These are phyloP conservation scores for Ampelocalamus luodianensis DNA, from an alignment of 176 grass and related monocot species.

Conservation along the genomic window DNA sequence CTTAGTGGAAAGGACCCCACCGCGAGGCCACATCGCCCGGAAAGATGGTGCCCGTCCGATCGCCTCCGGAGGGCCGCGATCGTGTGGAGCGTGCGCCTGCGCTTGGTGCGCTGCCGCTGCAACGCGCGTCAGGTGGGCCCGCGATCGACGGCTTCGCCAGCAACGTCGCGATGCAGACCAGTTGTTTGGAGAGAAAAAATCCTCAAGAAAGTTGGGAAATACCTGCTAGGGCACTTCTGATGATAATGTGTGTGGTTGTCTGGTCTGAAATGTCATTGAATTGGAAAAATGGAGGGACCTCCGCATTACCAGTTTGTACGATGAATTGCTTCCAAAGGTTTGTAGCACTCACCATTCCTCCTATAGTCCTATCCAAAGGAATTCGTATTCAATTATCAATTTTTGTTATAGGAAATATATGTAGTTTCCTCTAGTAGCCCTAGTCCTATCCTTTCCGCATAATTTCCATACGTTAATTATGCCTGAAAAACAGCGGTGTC, in stretches of 20 bases:
- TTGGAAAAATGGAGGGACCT: constrained; percentile 80
- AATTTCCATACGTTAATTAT: constrained; percentile 2
- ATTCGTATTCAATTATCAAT: not conserved
- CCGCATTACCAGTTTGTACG: constrained; percentile 46
- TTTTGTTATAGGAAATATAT: not conserved
- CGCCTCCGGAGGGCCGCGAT: too few relatives aligned
- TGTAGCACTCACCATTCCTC: constrained; percentile 18
- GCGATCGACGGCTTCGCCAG: too few relatives aligned
- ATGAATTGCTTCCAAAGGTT: constrained; percentile 61
- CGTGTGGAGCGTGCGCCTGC: too few relatives aligned
- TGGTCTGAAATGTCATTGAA: constrained; percentile 82
- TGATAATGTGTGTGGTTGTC: constrained; percentile 82
- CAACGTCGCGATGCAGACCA: too few relatives aligned
- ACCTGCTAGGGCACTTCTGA: too few relatives aligned
- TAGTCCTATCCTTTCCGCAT: not conserved
- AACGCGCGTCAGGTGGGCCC: too few relatives aligned
- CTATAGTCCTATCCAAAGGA: not conserved
- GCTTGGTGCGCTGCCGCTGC: too few relatives aligned
- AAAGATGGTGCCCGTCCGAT: too few relatives aligned
- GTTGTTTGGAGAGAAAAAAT: too few relatives aligned
- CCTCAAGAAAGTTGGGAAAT: too few relatives aligned
- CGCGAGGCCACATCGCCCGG: too few relatives aligned
- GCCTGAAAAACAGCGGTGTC: not conserved
- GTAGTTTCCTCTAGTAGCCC: not conserved
- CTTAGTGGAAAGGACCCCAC: too few relatives aligned